These are phyloP conservation scores for Fusarium anthophilum DNA, from an alignment of 2,329 filamentous ascomycete species.

Conservation along the genomic window DNA sequence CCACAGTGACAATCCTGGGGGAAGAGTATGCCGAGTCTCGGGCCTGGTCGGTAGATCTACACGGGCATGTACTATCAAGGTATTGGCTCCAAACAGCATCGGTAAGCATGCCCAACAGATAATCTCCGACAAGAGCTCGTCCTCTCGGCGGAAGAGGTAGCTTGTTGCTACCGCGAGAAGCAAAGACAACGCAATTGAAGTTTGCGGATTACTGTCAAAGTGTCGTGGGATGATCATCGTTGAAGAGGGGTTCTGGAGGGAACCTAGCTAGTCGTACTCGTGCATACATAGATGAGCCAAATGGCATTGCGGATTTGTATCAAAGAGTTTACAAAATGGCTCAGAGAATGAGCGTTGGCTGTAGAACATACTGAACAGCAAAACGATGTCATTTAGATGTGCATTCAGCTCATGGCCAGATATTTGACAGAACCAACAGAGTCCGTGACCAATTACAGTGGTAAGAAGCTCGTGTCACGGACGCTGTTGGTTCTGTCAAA, in stretches of 20 bases:
- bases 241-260: too few relatives aligned
- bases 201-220: rapidly evolving
- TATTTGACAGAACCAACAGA: too few relatives aligned
- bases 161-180: not conserved
- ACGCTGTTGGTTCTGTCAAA: not conserved
- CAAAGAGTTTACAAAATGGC: not conserved
- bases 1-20: not conserved
- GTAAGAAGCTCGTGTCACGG: not conserved
- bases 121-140: not conserved
- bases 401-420: not conserved
- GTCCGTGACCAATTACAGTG: not conserved
- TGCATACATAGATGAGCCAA: too few relatives aligned
- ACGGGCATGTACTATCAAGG: not conserved
- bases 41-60: not conserved
- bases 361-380: not conserved
- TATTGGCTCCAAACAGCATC: not conserved
- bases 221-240: not conserved
- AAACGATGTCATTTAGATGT: rapidly evolving
- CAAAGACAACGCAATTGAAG: not conserved
- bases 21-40: not conserved
- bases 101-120: not conserved
- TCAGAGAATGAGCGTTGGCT: not conserved
- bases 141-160: not conserved
- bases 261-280: too few relatives aligned
- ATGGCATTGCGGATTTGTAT: too few relatives aligned